Evolutionary conservation across 2,329 filamentous ascomycete genomes (phyloP).

Genomic region (Paraphoma chrysanthemicola): DNA sequence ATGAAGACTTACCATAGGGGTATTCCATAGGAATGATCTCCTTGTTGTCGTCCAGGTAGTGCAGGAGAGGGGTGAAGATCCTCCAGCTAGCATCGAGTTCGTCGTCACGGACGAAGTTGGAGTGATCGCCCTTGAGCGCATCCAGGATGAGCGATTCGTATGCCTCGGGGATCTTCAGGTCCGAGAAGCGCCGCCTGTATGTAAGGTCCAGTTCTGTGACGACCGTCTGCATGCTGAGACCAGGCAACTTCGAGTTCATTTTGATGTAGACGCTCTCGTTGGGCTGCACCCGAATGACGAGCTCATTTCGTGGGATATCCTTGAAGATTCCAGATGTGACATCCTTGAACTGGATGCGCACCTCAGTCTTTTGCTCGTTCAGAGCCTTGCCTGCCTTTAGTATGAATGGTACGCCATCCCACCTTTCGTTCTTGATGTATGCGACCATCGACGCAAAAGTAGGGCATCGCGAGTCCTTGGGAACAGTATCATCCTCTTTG

Average conservation of each 20-base stretch:
- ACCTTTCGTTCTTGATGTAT: slow-evolving; percentile 99
- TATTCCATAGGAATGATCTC: slow-evolving; percentile 99
- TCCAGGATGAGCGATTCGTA: slow-evolving; percentile 98
- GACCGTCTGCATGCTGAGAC: slow-evolving; percentile 98
- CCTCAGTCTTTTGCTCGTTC: slow-evolving; percentile 99
- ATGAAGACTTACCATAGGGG: slow-evolving; percentile 81
- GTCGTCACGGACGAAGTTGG: slow-evolving; percentile 75
- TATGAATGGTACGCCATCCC: slow-evolving; percentile 99
- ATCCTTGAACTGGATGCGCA: slow-evolving; percentile 99
- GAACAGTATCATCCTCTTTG: slow-evolving; percentile 98
- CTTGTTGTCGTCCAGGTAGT: slow-evolving; percentile 99
- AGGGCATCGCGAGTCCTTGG: slow-evolving; percentile 94
- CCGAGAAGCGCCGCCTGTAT: slow-evolving; percentile 96
- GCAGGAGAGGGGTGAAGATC: slow-evolving; percentile 95
- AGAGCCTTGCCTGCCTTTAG: slow-evolving; percentile 98
- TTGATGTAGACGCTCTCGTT: slow-evolving; percentile 99
- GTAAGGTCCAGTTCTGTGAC: slow-evolving; percentile 98
- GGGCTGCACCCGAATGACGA: slow-evolving; percentile 98
- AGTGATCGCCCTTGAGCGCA: slow-evolving; percentile 98
- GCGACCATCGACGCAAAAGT: slow-evolving; percentile 97
- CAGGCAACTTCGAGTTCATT: slow-evolving; percentile 99
- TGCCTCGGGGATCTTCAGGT: slow-evolving; percentile 98
- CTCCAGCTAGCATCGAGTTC: slow-evolving; percentile 98
- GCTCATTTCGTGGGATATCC: slow-evolving; percentile 98
- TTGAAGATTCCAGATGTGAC: slow-evolving; percentile 99